Conservation (phyloP, 1,284 basidiomycete genomes). For the Tilletia walkeri region DNA sequence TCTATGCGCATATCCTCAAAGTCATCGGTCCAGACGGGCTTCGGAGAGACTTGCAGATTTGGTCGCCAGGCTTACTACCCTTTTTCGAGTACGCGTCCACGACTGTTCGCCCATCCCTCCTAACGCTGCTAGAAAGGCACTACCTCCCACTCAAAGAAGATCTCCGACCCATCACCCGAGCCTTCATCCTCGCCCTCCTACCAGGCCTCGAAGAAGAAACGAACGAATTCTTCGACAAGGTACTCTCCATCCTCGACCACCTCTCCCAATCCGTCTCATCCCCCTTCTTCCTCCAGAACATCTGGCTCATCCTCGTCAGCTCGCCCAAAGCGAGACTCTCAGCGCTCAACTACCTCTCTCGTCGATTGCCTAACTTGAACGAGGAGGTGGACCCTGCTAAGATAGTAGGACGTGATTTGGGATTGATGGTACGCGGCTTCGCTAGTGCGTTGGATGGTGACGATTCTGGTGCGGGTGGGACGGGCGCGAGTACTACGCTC, state of each 20-base stretch:
- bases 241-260: conserved; percentile 75
- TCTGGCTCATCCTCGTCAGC: conserved; percentile 90
- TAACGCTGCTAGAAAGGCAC: conserved; percentile 43
- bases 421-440: conserved; percentile 87
- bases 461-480: conserved; percentile 77
- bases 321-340: conserved; percentile 81
- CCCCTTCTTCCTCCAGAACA: conserved; percentile 88
- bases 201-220: conserved; percentile 60
- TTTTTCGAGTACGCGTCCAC: conserved; percentile 98
- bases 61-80: conserved; percentile 94
- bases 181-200: conserved; percentile 85
- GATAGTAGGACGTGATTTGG: conserved; percentile 70
- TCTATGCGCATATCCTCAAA: conserved; percentile 85
- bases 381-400: conserved; percentile 26
- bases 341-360: conserved; percentile 79
- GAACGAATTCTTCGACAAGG: conserved; percentile 93
- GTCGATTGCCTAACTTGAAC: conserved; percentile 65
- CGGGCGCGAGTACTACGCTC: conserved; percentile 56
- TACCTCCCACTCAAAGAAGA: conserved; percentile 81
- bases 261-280: conserved; percentile 69
- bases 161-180: conserved; percentile 85
- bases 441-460: conserved; percentile 69
- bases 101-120: conserved; percentile 59
- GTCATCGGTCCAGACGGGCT: conserved; percentile 86
- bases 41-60: conserved; percentile 80